phyloP scores from a whole-genome alignment of 2,329 filamentous ascomycete genomes.

The Zopfia rhizophila region DNA sequence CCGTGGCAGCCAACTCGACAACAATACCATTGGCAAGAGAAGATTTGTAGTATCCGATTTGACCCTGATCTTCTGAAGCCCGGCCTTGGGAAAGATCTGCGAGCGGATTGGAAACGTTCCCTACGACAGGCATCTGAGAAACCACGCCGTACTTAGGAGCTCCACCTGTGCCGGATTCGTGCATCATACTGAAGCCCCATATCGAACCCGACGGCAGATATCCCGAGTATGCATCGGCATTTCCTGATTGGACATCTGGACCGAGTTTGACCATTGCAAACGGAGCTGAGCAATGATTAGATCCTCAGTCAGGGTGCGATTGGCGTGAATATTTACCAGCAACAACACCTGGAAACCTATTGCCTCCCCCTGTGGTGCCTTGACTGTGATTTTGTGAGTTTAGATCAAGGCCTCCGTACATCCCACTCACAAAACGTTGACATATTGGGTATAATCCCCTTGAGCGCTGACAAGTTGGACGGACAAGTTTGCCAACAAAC shows the following conservation, averaged over 20 bases:
- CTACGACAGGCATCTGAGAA: constrained; percentile 46
- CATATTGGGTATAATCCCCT: constrained; percentile 41
- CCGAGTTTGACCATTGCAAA: constrained; percentile 51
- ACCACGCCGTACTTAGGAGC: constrained; percentile 50
- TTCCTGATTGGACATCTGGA: constrained; percentile 44
- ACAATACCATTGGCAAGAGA: constrained; percentile 64
- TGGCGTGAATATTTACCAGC: constrained; percentile 28
- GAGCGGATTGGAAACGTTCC: constrained; percentile 61
- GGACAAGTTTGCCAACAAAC: neutral
- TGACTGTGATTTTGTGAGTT: constrained; percentile 20
- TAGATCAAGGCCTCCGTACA: neutral
- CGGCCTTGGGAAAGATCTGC: constrained; percentile 65
- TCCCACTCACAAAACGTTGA: constrained; percentile 49
- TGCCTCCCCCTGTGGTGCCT: constrained; percentile 45
- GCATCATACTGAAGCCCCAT: constrained; percentile 50
- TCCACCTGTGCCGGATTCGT: constrained; percentile 48
- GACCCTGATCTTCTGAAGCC: constrained; percentile 61
- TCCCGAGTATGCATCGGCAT: constrained; percentile 48
- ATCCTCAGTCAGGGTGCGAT: neutral
- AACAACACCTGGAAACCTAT: constrained; percentile 50
- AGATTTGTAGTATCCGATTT: constrained; percentile 71
- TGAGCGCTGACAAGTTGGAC: constrained; percentile 6
- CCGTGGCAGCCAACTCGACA: constrained; percentile 68
- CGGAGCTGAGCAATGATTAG: constrained; percentile 31
- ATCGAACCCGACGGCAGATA: constrained; percentile 44